These are phyloP conservation scores for Candida vartiovaarae DNA, from an alignment of 805 yeast genomes.

Conservation along the genomic window DNA sequence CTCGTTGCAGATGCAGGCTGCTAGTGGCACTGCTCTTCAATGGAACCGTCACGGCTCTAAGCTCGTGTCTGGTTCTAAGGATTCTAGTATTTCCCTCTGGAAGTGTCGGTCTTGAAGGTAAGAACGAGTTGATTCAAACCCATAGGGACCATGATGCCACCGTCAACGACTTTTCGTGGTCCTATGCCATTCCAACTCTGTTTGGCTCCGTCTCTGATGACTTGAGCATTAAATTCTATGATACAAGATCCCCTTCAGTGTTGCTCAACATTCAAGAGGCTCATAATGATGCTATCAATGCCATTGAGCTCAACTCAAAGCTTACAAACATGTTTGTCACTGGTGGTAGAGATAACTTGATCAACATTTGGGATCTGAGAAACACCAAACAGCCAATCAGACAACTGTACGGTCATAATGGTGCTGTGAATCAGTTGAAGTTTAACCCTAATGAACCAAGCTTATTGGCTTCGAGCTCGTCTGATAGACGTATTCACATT, in stretches of 20 bases:
- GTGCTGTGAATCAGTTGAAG: constrained; percentile 46
- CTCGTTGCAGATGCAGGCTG: constrained; percentile 46
- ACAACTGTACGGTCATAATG: constrained; percentile 59
- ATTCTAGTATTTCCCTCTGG: constrained; percentile 67
- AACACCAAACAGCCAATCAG: constrained; percentile 52
- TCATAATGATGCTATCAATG: constrained; percentile 57
- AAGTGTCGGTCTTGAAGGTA: constrained; percentile 28
- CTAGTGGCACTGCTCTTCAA: constrained; percentile 65
- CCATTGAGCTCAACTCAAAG: constrained; percentile 58
- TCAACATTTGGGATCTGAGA: constrained; percentile 70
- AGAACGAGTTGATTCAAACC: constrained; percentile 29
- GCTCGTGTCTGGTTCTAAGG: constrained; percentile 61
- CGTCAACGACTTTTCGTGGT: constrained; percentile 65
- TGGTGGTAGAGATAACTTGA: constrained; percentile 71
- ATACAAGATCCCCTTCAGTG: constrained; percentile 35
- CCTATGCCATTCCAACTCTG: constrained; percentile 32
- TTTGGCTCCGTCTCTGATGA: constrained; percentile 75
- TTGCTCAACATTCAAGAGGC: constrained; percentile 38
- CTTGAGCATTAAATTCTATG: constrained; percentile 52
- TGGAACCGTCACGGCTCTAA: constrained; percentile 48
- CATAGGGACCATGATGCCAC: constrained; percentile 44
- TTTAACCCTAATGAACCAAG: constrained; percentile 45
- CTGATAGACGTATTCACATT: constrained; percentile 62
- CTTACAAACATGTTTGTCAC: constrained; percentile 54
- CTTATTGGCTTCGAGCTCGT: constrained; percentile 48